Evolutionary conservation across 495 filamentous ascomycete species (phyloP), one percentile per base, ranked within the genome.

Genomic region (Penicillium silybi): DNA sequence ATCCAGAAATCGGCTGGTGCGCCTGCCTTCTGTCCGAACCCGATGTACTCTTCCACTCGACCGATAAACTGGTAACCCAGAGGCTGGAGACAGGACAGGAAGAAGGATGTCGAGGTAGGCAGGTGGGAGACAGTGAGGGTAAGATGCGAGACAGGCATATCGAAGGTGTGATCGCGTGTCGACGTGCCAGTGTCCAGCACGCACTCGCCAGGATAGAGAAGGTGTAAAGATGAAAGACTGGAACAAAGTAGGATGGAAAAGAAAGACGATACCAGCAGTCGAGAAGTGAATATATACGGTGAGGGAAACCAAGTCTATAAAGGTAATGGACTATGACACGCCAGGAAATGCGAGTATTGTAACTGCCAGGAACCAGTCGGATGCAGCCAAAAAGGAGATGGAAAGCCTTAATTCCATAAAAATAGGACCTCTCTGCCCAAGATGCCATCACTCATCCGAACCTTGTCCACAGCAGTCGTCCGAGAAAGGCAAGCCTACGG

Each of bases 51-150:
- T 40, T 73, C 71, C 65, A 76, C 69, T 37, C 73, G 68, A 46
- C 71, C 73, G 50, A 91, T 77, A 65, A 82, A 95, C 44, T 78
- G 78, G 49, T 93, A 84, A 18, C 87, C 87, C 17, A 95, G 73
- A 0, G 89, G 87, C 53, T 87, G 84, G 41, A 85, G 73, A 57
- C 89, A 79, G 52, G 85, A 79, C 4, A 91, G 80, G 67, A 88
- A 95, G 74, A 92, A 92, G 1, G 87, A 92, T 39, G 82, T 84
- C 7, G 88, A 85, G 17, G 83, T 84, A 7, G 89, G 83, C 35
- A 93, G 85, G 63, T 92, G 82, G 41, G 82, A 84, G 60, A 92
- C 89, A 19, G 78, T 82, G 40, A 85, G 69, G 52, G 76, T 78
- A 52, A 84, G 68, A 57, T 84, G 76, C 22, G 81, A 80, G 52